These are phyloP conservation scores for Ganoderma multipileum DNA, from an alignment of 1,284 basidiomycete genomes.

Conservation along the genomic window DNA sequence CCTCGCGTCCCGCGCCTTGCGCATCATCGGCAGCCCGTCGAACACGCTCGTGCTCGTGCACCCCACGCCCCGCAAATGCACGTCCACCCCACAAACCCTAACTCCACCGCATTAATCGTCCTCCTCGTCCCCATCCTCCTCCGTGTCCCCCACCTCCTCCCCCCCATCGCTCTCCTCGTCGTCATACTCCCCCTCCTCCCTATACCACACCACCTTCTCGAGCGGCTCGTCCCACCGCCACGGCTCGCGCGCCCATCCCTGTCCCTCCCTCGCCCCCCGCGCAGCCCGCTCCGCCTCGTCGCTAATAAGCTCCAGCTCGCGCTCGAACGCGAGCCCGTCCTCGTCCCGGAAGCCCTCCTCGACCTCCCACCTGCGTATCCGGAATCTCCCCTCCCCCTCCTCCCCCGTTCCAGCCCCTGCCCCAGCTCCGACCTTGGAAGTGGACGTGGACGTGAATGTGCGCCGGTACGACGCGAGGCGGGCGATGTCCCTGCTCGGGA, in stretches of 20 bases:
- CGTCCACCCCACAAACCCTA: not conserved
- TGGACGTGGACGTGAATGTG: not conserved
- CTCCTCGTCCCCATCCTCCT: constrained; percentile 18
- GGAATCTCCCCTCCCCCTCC: constrained; percentile 8
- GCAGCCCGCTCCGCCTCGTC: constrained; percentile 12
- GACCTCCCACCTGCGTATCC: constrained; percentile 34
- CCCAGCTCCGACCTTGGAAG: not conserved
- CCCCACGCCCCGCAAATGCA: not conserved
- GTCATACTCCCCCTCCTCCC: constrained; percentile 32
- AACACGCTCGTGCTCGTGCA: not conserved
- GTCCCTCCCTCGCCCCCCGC: constrained; percentile 13
- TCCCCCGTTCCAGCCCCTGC: not conserved
- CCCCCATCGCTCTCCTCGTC: constrained; percentile 19
- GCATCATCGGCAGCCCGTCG: not conserved
- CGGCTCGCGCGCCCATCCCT: constrained; percentile 22
- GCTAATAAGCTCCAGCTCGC: constrained; percentile 24
- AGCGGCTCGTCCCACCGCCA: constrained; percentile 33
- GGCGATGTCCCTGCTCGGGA: constrained; percentile 27
- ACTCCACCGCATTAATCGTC: not conserved
- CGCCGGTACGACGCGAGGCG: constrained; percentile 33
- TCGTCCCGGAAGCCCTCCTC: constrained; percentile 33
- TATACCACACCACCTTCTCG: constrained; percentile 34
- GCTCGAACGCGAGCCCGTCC: constrained; percentile 30
- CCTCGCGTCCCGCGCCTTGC: no score
- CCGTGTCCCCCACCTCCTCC: constrained; percentile 24